Conservation (phyloP, 2,329 filamentous ascomycete species). For the Elsinoe batatas region DNA sequence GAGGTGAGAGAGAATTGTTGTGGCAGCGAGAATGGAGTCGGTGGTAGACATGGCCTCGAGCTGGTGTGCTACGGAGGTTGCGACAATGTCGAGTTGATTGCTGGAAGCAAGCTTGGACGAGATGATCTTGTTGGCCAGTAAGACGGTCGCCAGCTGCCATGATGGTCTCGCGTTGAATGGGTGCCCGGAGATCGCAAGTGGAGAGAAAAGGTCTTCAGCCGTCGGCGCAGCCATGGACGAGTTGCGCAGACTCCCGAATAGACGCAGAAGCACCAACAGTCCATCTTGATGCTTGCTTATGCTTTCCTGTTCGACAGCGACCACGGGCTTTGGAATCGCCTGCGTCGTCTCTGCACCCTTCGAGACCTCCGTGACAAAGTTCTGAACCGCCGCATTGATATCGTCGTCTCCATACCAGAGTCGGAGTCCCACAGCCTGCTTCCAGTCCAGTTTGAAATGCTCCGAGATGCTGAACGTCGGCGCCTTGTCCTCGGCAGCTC, state of each 20-base stretch:
- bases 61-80: constrained; percentile 36
- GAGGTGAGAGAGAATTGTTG: constrained; percentile 27
- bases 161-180: constrained; percentile 65
- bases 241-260: constrained; percentile 56
- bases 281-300: constrained; percentile 59
- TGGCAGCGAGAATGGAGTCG: constrained; percentile 18
- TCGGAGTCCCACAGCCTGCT: constrained; percentile 81
- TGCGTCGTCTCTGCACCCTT: constrained; percentile 58
- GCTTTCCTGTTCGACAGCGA: constrained; percentile 50
- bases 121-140: constrained; percentile 26
- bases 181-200: constrained; percentile 66
- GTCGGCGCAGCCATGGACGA: constrained; percentile 27
- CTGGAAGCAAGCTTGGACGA: constrained; percentile 18
- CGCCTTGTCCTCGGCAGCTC: constrained; percentile 67
- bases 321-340: constrained; percentile 53
- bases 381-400: constrained; percentile 60
- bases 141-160: constrained; percentile 69
- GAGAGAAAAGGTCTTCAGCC: constrained; percentile 62
- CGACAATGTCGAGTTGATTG: constrained; percentile 54
- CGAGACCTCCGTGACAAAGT: constrained; percentile 63
- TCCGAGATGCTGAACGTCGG: constrained; percentile 73
- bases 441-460: constrained; percentile 82
- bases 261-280: constrained; percentile 75
- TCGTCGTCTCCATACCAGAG: constrained; percentile 80
- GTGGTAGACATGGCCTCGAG: constrained; percentile 23